phyloP scores from a whole-genome alignment of 176 grass and related monocot genomes.

The Otatea glauca region DNA sequence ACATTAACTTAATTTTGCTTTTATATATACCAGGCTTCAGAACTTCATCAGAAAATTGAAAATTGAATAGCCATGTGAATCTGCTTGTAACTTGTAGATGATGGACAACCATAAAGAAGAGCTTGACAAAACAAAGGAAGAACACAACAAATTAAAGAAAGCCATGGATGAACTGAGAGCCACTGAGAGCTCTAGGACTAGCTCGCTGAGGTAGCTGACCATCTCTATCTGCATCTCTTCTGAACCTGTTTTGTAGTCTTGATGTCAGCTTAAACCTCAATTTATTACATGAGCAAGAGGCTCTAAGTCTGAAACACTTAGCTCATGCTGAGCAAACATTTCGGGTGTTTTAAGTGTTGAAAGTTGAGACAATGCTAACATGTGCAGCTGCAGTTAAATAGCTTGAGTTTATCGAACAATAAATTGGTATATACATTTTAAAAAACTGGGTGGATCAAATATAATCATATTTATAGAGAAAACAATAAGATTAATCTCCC shows the following conservation, averaged over 20 bases:
- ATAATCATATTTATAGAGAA: conserved; percentile 20
- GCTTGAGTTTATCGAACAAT: conserved; percentile 7
- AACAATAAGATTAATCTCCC: background rate
- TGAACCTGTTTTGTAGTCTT: conserved; percentile 51
- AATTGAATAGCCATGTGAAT: conserved; percentile 41
- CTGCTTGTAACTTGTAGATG: conserved; percentile 54
- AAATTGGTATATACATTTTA: conserved; percentile 5
- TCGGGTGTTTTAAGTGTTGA: background rate
- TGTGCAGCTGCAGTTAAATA: conserved; percentile 1
- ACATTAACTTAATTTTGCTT: conserved; percentile 3
- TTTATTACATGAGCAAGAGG: background rate
- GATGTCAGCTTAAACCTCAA: conserved; percentile 38
- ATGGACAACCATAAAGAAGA: conserved; percentile 81
- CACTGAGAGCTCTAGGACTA: conserved; percentile 54
- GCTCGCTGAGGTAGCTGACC: conserved; percentile 50
- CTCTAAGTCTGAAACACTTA: background rate
- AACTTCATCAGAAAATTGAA: conserved; percentile 97
- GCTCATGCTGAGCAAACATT: background rate
- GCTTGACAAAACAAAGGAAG: conserved; percentile 84
- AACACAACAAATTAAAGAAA: conserved; percentile 84
- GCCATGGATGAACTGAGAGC: conserved; percentile 56
- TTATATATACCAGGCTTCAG: conserved; percentile 63
- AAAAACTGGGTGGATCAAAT: conserved; percentile 21
- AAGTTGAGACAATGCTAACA: no score
- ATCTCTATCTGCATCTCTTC: background rate